Conservation (phyloP, 2,329 filamentous ascomycete genomes). For the Calonectria henricotiae region DNA sequence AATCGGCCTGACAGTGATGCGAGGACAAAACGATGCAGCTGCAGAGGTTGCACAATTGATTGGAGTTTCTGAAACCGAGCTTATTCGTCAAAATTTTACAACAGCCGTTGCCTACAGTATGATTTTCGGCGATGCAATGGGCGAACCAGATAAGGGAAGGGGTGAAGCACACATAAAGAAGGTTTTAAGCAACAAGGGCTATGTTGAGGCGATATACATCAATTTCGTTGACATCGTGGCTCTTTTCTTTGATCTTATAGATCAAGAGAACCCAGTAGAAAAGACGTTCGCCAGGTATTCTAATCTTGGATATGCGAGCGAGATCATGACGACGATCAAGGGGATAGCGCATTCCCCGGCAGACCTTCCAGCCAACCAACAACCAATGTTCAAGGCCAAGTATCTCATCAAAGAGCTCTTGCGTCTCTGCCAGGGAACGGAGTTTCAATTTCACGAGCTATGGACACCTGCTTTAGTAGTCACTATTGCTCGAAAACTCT, state of each 20-base stretch:
- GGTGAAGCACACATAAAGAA: constrained; percentile 80
- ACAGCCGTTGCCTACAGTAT: constrained; percentile 89
- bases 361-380: constrained; percentile 82
- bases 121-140: constrained; percentile 67
- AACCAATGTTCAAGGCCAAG: constrained; percentile 88
- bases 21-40: constrained; percentile 77
- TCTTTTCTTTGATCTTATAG: constrained; percentile 82
- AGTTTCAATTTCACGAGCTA: constrained; percentile 75
- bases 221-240: constrained; percentile 86
- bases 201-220: constrained; percentile 74
- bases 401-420: constrained; percentile 83
- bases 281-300: constrained; percentile 75
- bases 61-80: constrained; percentile 67
- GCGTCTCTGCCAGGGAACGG: constrained; percentile 82
- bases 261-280: constrained; percentile 83
- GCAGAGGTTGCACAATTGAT: constrained; percentile 74
- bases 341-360: constrained; percentile 77
- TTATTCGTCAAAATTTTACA: constrained; percentile 81
- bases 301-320: constrained; percentile 73
- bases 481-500: constrained; percentile 81
- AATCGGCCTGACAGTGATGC: constrained; percentile 87
- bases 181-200: constrained; percentile 78
- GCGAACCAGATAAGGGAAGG: constrained; percentile 61
- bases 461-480: constrained; percentile 85
- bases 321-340: constrained; percentile 80